phyloP scores from a whole-genome alignment of 1,284 basidiomycete genomes.

The Ustilago esculenta region DNA sequence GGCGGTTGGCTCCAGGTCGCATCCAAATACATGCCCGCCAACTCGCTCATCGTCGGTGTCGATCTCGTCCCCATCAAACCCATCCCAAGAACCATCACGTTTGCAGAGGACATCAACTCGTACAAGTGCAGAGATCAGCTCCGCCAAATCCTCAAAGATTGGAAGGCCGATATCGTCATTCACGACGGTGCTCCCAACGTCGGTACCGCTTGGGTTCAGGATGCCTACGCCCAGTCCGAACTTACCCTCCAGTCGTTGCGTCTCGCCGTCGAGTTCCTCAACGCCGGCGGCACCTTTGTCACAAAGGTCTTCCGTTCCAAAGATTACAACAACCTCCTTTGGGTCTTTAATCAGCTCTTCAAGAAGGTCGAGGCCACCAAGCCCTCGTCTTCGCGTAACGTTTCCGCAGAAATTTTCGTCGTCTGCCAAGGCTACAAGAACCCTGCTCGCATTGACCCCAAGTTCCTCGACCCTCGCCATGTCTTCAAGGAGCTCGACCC shows the following conservation, averaged over 20 bases:
- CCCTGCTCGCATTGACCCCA: constrained; percentile 94
- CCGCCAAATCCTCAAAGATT: constrained; percentile 90
- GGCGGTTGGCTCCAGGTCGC: constrained; percentile 99
- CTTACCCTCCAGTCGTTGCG: constrained; percentile 95
- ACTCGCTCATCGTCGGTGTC: constrained; percentile 94
- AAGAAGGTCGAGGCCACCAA: constrained; percentile 97
- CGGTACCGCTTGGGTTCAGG: constrained; percentile 98
- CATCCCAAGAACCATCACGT: constrained; percentile 91
- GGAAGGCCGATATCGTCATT: constrained; percentile 99
- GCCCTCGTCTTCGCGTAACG: constrained; percentile 96
- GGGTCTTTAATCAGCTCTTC: constrained; percentile 98
- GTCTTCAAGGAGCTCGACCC: constrained; percentile 89
- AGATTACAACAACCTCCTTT: constrained; percentile 98
- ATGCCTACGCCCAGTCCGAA: constrained; percentile 97
- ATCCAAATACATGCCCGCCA: constrained; percentile 96
- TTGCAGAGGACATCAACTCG: constrained; percentile 95
- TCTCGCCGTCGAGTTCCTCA: constrained; percentile 93
- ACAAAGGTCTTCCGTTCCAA: constrained; percentile 99
- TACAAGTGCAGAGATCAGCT: constrained; percentile 87
- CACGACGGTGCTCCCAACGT: constrained; percentile 99
- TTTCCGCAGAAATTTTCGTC: constrained; percentile 99
- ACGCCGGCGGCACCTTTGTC: constrained; percentile 87
- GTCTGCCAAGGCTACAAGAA: constrained; percentile 95
- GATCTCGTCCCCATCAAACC: constrained; percentile 96
- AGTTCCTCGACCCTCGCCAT: constrained; percentile 95